Evolutionary conservation across 345 rosid species (phyloP), one percentile per base, ranked within the genome.

Genomic region (Ceriops tagal): DNA sequence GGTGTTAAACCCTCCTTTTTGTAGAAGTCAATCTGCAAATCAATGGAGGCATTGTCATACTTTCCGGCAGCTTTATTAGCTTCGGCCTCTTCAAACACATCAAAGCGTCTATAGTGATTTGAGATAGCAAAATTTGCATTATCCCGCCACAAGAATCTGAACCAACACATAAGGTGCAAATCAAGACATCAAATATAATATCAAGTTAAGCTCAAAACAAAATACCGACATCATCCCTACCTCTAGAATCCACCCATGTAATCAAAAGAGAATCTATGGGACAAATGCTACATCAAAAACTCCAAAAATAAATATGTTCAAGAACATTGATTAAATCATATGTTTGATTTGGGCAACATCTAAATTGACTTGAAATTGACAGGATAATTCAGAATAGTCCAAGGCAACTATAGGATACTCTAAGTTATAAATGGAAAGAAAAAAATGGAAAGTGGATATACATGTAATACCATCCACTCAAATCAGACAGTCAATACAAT

Each of bases 11-110:
- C 98, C 85, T 92, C 96, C 53, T 66, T 81, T 79, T 78, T 83
- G 57, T 90, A 92, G 47, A 92, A 92, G 30, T 90, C 88, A 55
- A 90, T 70, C 79, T 92, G 96, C 77, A 67, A 79, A 81, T 90
- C 96, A 66, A 92, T 85, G 6, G 98, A 88, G 13, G 86, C 75
- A 77, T 92, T 92, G 62, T 86, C 90, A 56, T 85, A 92, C 64
- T 92, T 90, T 68, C 89, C 85, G 1, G 92, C 96, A 52, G 96
- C 93, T 83, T 92, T 92, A 71, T 92, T 92, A 19, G 96, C 98
- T 65, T 88, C 96, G 65, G 96, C 98, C 75, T 92, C 98, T 64
- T 74, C 86, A 70, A 81, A 87, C 67, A 88, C 96, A 71, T 92
- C 98, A 82, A 90, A 92, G 60, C 96, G 90, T 67, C 82, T 75